These are phyloP conservation scores for Penstemon davidsonii DNA, from an alignment of 257 asterid species.

Conservation along the genomic window DNA sequence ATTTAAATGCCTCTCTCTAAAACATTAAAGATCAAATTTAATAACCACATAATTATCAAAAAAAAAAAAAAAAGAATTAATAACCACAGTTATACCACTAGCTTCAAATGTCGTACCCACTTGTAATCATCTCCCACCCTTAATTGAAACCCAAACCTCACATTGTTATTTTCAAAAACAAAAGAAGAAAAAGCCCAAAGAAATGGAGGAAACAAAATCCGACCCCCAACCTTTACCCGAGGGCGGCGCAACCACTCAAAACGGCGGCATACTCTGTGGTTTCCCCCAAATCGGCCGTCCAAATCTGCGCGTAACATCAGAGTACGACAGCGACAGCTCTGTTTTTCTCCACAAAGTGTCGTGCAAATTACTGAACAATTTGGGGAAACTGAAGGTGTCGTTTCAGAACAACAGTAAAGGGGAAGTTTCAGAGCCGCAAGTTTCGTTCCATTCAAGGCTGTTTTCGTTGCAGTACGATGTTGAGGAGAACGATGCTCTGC, in stretches of 20 bases:
- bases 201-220: constrained; percentile 39
- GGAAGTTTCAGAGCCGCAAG: constrained; percentile 72
- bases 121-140: constrained; percentile 27
- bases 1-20: too few relatives aligned
- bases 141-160: constrained; percentile 9
- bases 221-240: constrained; percentile 22
- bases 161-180: constrained; percentile 11
- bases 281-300: constrained; percentile 48
- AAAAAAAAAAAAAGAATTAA: too few relatives aligned
- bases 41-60: too few relatives aligned
- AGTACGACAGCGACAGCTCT: constrained; percentile 87
- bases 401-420: constrained; percentile 72
- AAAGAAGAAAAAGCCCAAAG: neutral
- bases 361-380: constrained; percentile 67
- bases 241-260: constrained; percentile 19
- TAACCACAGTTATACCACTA: too few relatives aligned
- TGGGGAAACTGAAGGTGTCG: constrained; percentile 69
- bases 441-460: constrained; percentile 61
- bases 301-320: constrained; percentile 75
- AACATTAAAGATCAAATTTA: too few relatives aligned
- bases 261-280: constrained; percentile 28
- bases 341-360: constrained; percentile 72
- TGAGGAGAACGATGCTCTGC: constrained; percentile 74
- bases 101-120: too few relatives aligned
- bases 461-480: constrained; percentile 78